Conservation (phyloP, 352 stramenopile species). For the Pythium apleroticum region DNA sequence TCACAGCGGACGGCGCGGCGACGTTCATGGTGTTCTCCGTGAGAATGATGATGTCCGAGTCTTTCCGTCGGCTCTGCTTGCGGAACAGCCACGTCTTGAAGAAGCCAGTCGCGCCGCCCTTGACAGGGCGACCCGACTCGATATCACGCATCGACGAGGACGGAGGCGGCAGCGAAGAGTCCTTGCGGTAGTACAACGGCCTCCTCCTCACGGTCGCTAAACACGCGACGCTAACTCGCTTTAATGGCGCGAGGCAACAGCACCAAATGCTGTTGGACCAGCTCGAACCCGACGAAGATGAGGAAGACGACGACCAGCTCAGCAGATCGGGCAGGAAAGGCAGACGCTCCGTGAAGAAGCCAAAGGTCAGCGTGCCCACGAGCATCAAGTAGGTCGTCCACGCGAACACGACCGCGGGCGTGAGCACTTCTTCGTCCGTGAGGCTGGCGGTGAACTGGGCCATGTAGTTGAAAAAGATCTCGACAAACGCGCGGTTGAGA, state of each 20-base stretch:
- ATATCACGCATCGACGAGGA: conserved; percentile 6
- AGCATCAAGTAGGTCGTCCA: conserved; percentile 55
- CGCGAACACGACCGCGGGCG: conserved; percentile 47
- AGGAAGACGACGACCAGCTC: conserved; percentile 29
- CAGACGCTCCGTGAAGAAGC: conserved; percentile 50
- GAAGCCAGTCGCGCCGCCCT: conserved; percentile 12
- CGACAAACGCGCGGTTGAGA: conserved; percentile 63
- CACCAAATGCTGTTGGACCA: conserved; percentile 9
- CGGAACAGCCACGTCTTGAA: conserved; percentile 42
- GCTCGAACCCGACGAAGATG: conserved; percentile 27
- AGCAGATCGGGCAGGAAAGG: conserved; percentile 57
- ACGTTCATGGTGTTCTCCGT: conserved; percentile 17
- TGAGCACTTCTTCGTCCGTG: conserved; percentile 60
- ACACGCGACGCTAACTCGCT: conserved; percentile 5
- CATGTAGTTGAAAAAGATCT: conserved; percentile 69
- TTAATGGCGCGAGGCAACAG: conserved; percentile 4
- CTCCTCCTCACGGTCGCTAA: conserved; percentile 1
- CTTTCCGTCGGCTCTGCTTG: conserved; percentile 43
- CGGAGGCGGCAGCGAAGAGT: conserved; percentile 32
- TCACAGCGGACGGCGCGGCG: neutral
- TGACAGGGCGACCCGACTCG: neutral
- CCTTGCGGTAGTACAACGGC: conserved; percentile 35
- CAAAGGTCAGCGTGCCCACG: conserved; percentile 47
- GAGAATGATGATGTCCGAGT: conserved; percentile 26
- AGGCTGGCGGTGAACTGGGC: conserved; percentile 59